Evolutionary conservation across 2,329 filamentous ascomycete species (phyloP), one percentile per base, ranked within the genome.

Genomic region (Esteya vermicola): DNA sequence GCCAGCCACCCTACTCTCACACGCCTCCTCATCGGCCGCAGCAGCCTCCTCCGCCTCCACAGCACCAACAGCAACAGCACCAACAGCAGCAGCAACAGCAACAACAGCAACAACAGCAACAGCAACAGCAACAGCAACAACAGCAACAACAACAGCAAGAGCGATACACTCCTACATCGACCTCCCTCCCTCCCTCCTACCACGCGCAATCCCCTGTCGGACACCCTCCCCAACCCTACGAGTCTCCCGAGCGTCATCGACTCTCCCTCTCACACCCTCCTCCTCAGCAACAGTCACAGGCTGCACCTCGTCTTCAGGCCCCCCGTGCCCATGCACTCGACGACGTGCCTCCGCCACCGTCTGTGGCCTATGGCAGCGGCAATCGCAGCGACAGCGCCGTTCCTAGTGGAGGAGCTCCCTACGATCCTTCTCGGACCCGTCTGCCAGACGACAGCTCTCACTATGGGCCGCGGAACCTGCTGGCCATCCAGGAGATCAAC

Each of bases 401-500:
- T n/a, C n/a, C n/a, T n/a, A n/a, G n/a, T n/a, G n/a, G n/a, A n/a
- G n/a, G n/a, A n/a, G n/a, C n/a, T n/a, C n/a, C n/a, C n/a, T n/a
- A n/a, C n/a, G 67, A 67, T 20, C 58, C 59, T 33, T 53, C 68
- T 44, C 51, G 61, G 43, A 54, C 58, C 49, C 52, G 65, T 48
- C 50, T 57, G 23, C 54, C 57, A 47, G 74, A 70, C 38, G 72
- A 70, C 41, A 68, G 75, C 37, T 67, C 72, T 25, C 66, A 74
- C 31, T 67, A 74, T 28, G 68, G 72, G 36, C 76, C 68, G 44
- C 68, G 82, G 45, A 78, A 73, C 28, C 67, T 93, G 33, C 64
- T 94, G n/a, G 78, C 76, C 4, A 70, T 93, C 10, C 85, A 93
- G 50, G 79, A 84, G 42, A 78, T 80, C 44, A 86, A 85, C 52